Evolutionary conservation across 768 basidiomycete species (phyloP).

Genomic region (Leucosporidium scottii): DNA sequence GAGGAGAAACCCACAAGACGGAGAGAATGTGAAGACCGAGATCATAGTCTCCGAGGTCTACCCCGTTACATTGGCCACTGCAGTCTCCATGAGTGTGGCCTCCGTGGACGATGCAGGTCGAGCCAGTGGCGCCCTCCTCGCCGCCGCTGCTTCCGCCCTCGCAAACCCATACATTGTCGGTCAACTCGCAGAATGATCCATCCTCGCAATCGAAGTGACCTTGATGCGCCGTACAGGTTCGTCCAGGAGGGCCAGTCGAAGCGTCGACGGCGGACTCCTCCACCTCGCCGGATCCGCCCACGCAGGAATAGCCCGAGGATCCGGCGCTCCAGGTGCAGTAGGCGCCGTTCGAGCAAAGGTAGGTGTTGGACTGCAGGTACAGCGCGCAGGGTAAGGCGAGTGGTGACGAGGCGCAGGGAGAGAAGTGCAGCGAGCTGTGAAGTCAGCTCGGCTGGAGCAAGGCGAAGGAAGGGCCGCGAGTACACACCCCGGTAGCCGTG

Average conservation of each 20-base stretch:
- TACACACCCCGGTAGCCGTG: slow-evolving; percentile 7
- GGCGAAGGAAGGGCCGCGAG: no score
- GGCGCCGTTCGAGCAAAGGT: slow-evolving; percentile 29
- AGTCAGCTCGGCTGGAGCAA: no score
- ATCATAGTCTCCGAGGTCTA: slow-evolving; percentile 31
- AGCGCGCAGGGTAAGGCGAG: no score
- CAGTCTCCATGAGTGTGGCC: slow-evolving; percentile 33
- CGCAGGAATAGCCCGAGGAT: slow-evolving; percentile 10
- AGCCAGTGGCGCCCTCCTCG: not conserved
- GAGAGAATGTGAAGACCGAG: slow-evolving; percentile 31
- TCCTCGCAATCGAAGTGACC: slow-evolving; percentile 31
- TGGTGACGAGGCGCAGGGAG: no score
- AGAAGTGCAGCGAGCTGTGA: no score
- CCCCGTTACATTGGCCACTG: slow-evolving; percentile 13
- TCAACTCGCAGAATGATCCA: slow-evolving; percentile 25
- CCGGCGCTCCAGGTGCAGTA: slow-evolving; percentile 24
- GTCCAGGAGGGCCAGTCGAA: slow-evolving; percentile 7
- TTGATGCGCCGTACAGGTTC: slow-evolving; percentile 9
- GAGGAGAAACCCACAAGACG: slow-evolving; percentile 17
- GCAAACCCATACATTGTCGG: slow-evolving; percentile 20
- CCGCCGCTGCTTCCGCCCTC: not conserved
- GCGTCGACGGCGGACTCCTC: not conserved
- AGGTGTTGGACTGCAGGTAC: slow-evolving; percentile 14
- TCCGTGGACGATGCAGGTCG: slow-evolving; percentile 24
- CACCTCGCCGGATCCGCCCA: slow-evolving; percentile 9